Evolutionary conservation across 2,329 filamentous ascomycete species (phyloP), one percentile per base, ranked within the genome.

Genomic region (Colletotrichum higginsianum): DNA sequence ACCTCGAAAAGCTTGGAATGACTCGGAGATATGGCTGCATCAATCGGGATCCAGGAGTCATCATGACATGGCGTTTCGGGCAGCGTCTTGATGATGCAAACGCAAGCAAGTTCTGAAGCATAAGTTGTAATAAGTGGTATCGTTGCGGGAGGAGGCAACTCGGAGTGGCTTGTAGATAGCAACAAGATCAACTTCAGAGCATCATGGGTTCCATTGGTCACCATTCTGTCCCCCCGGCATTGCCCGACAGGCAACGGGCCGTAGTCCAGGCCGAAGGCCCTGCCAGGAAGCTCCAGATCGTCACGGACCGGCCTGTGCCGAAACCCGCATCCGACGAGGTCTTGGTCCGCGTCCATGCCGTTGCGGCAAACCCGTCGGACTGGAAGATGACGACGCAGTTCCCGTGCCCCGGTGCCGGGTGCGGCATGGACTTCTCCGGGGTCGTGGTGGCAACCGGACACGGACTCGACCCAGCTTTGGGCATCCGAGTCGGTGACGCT

Each of bases 291-390:
- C 50, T 42, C 9, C 11, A 35, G 26, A 18, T 47, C 21, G n/a
- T 21, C 38, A 35, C 21, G 40, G 44, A 50, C 30, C 52, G 55
- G 23, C 26, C 13, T 53, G 62, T 65, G 2, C 55, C 65, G 18
- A 67, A 42, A 6, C 65, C 57, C 26, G 49, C 56, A 11, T 35
- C 57, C 18, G 49, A 46, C 12, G 56, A 67, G 30, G 62, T 77
- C 46, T 65, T 78, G 21, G 74, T 80, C 38, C 72, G 71, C 60
- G 76, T 75, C 8, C 67, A 64, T n/a, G 77, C 79, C 0, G 78
- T 83, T 1, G 80, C 80, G 16, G 66, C 82, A 42, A 84, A 83
- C 72, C 82, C 81, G 0, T 68, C 66, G 56, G 82, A 84, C 73
- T 74, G 74, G 61, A 84, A 84, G 67, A 78, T 80, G 73, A 56